A percentile compares a stretch with the other conserved stretches of the same genome.
Conservation (phyloP, 108 stramenopile species). For the Cyclotella atomus region DNA sequence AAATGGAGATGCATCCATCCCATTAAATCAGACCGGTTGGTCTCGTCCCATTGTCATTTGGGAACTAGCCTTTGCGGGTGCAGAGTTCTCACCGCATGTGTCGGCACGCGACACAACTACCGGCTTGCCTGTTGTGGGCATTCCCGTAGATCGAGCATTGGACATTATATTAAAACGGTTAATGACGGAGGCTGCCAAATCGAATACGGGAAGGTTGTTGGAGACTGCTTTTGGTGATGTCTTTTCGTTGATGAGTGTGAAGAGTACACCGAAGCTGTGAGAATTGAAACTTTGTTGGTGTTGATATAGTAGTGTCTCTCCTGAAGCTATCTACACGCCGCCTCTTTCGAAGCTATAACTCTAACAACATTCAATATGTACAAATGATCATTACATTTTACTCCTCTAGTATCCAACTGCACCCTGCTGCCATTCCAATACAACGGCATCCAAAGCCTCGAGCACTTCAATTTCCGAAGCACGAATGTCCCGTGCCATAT, state of each 20-base stretch:
- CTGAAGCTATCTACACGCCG: background rate
- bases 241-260: slow-evolving; percentile 37
- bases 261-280: background rate
- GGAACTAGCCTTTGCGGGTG: slow-evolving; percentile 44
- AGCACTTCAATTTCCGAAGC: slow-evolving; percentile 42
- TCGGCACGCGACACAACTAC: slow-evolving; percentile 32
- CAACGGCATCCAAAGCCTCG: slow-evolving; percentile 1
- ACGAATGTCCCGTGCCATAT: slow-evolving; percentile 29
- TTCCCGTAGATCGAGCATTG: slow-evolving; percentile 38
- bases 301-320: background rate
- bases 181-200: slow-evolving; percentile 49
- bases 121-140: slow-evolving; percentile 47
- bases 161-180: slow-evolving; percentile 46
- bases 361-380: no score
- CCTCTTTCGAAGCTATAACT: no score
- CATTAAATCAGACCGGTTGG: slow-evolving; percentile 28
- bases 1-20: background rate
- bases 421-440: no score
- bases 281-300: background rate
- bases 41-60: slow-evolving; percentile 39
- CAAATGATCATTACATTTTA: no score
- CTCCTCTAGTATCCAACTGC: no score
- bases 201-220: slow-evolving; percentile 44
- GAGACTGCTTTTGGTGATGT: slow-evolving; percentile 55
- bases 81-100: slow-evolving; percentile 49